Percentiles rank a stretch among this genome's conserved stretches.
Evolutionary conservation across 1,284 basidiomycete genomes (phyloP).

Genomic region (Mycosarcoma mackinlayi): DNA sequence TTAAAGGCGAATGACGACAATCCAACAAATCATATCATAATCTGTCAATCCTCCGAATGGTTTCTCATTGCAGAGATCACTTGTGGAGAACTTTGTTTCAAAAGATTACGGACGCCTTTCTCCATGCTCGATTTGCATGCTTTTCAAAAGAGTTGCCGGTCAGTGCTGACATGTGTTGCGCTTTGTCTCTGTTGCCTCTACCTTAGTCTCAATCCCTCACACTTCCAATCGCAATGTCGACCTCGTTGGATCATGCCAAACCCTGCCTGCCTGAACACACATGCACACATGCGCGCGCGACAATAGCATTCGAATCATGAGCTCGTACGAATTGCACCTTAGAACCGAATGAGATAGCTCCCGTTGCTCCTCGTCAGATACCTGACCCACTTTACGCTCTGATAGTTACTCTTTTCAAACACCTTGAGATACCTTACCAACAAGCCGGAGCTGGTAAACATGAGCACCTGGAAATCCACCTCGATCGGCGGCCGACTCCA

Average conservation of each 20-base stretch:
- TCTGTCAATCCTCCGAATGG: slow-evolving; percentile 53
- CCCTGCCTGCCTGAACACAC: neutral
- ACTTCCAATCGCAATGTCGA: neutral
- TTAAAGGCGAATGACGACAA: slow-evolving; percentile 46
- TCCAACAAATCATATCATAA: slow-evolving; percentile 28
- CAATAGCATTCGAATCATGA: no score
- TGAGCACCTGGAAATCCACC: slow-evolving; percentile 96
- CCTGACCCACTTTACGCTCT: slow-evolving; percentile 71
- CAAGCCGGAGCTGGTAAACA: slow-evolving; percentile 96
- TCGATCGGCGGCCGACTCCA: slow-evolving; percentile 98
- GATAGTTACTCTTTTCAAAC: slow-evolving; percentile 93
- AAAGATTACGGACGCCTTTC: slow-evolving; percentile 11
- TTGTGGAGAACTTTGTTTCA: slow-evolving; percentile 14
- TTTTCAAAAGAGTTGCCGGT: neutral
- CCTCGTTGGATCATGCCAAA: neutral
- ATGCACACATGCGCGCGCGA: no score
- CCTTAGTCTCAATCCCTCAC: no score
- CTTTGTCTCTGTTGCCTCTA: no score
- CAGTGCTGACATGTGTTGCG: neutral
- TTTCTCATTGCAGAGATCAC: neutral
- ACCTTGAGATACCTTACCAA: slow-evolving; percentile 98
- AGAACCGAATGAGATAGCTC: slow-evolving; percentile 61
- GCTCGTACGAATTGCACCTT: slow-evolving; percentile 11
- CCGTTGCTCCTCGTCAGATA: slow-evolving; percentile 59
- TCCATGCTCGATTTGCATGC: no score